Evolutionary conservation across 2,329 filamentous ascomycete genomes (phyloP).

Genomic region (Alternaria sp.): DNA sequence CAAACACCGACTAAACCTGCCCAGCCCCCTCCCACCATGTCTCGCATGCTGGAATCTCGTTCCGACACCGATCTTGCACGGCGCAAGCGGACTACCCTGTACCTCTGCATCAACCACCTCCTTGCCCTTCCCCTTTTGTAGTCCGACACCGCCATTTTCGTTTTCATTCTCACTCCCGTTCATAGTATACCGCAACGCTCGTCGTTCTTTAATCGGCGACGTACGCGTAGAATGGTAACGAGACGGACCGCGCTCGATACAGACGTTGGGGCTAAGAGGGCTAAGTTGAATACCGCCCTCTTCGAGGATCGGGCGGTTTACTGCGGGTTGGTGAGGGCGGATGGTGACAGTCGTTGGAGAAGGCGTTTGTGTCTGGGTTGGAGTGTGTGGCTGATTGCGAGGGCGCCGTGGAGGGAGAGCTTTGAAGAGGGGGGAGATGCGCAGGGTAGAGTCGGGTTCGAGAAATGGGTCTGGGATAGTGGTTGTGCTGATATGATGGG

Average conservation of each 20-base stretch:
- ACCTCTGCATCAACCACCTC: background rate
- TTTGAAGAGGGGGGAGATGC: background rate
- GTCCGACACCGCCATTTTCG: background rate
- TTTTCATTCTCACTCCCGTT: background rate
- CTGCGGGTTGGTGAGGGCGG: background rate
- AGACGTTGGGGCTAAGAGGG: constrained; percentile 40
- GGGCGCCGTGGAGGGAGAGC: background rate
- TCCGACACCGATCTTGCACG: constrained; percentile 10
- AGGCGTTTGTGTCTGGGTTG: background rate
- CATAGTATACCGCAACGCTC: background rate
- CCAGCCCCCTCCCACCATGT: background rate
- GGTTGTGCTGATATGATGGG: background rate
- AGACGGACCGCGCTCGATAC: constrained; percentile 36
- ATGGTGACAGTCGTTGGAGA: background rate
- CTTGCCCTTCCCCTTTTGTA: too few species aligned
- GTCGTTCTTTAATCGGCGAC: constrained; percentile 1
- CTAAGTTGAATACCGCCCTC: constrained; percentile 22
- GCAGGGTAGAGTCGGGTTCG: background rate
- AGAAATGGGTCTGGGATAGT: background rate
- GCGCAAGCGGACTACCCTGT: background rate
- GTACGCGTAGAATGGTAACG: constrained; percentile 14
- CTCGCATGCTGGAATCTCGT: constrained; percentile 16
- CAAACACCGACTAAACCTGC: background rate
- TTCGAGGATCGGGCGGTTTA: background rate
- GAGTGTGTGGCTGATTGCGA: background rate